phyloP scores from a whole-genome alignment of 2,329 filamentous ascomycete genomes.

The Fusarium scirpi region DNA sequence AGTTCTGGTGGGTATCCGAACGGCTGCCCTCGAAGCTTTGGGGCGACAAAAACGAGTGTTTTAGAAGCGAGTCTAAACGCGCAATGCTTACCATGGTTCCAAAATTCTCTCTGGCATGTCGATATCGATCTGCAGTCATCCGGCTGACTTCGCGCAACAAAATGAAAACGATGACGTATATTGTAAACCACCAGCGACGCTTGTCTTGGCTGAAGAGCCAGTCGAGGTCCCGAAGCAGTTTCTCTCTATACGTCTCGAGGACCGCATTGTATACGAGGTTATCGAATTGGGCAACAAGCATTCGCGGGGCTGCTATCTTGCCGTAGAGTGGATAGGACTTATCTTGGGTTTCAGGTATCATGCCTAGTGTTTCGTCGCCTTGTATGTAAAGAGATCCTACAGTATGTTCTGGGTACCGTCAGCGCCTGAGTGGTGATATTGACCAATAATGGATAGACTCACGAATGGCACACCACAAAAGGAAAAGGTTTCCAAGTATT shows the following conservation, averaged over 20 bases:
- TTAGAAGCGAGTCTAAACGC: not conserved
- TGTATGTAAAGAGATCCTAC: constrained; percentile 59
- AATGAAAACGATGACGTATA: constrained; percentile 58
- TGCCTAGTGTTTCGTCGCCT: constrained; percentile 56
- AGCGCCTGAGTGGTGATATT: not conserved
- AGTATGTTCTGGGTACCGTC: constrained; percentile 54
- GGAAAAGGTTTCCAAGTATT: constrained; percentile 57
- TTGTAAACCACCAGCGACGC: constrained; percentile 47
- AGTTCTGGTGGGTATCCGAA: not conserved
- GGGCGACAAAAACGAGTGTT: not conserved
- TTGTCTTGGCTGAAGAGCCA: constrained; percentile 52
- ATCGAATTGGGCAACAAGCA: constrained; percentile 61
- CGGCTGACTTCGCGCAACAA: constrained; percentile 57
- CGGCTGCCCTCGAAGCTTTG: not conserved
- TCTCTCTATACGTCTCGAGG: constrained; percentile 50
- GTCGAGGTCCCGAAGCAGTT: constrained; percentile 54
- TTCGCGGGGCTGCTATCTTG: constrained; percentile 57
- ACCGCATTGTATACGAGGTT: constrained; percentile 55
- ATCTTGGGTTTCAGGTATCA: constrained; percentile 52
- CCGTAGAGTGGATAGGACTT: constrained; percentile 54
- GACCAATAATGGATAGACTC: constrained; percentile 40
- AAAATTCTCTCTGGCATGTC: constrained; percentile 57
- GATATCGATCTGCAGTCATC: constrained; percentile 56
- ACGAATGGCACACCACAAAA: constrained; percentile 62
- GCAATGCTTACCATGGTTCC: constrained; percentile 40